Conservation (phyloP, 1,284 basidiomycete species). For the Trichosporon sp. region DNA sequence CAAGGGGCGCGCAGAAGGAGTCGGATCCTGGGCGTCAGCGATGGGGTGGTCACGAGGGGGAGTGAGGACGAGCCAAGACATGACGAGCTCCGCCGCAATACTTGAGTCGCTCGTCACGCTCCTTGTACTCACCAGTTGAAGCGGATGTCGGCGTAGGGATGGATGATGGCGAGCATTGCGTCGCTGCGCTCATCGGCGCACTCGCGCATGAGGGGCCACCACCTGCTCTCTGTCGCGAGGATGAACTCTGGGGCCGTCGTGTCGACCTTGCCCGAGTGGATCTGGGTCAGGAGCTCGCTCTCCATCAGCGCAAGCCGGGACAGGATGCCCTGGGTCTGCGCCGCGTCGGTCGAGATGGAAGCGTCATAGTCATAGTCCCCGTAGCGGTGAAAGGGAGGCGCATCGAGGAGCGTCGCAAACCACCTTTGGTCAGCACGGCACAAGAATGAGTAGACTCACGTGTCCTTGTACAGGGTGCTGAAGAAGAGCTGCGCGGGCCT, state of each 20-base stretch:
- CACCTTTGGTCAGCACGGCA: conserved; percentile 26
- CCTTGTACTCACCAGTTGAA: conserved; percentile 37
- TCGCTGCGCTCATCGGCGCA: conserved; percentile 29
- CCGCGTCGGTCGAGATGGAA: conserved; percentile 30
- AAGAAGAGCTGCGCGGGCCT: conserved; percentile 36
- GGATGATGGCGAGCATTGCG: conserved; percentile 26
- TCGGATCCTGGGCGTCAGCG: conserved; percentile 34
- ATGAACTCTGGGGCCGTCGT: conserved; percentile 38
- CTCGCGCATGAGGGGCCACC: conserved; percentile 33
- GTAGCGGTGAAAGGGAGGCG: conserved; percentile 28
- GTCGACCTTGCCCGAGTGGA: conserved; percentile 36
- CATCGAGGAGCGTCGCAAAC: conserved; percentile 32
- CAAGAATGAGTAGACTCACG: conserved; percentile 30
- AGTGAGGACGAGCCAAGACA: too few species aligned
- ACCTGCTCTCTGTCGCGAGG: conserved; percentile 29
- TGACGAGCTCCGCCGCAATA: too few species aligned
- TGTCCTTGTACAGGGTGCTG: conserved; percentile 40
- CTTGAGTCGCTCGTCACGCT: not conserved
- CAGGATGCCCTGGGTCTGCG: conserved; percentile 32
- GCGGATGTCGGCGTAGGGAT: conserved; percentile 36
- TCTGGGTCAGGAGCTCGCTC: conserved; percentile 34
- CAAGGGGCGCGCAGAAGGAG: conserved; percentile 36
- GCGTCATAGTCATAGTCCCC: conserved; percentile 37
- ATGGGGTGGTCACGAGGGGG: too few species aligned
- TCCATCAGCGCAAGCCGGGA: conserved; percentile 32